A percentile compares a stretch with the other conserved stretches of the same genome.
These are phyloP conservation scores for Stropharia rugosoannulata DNA, from an alignment of 768 basidiomycete genomes.

Conservation along the genomic window DNA sequence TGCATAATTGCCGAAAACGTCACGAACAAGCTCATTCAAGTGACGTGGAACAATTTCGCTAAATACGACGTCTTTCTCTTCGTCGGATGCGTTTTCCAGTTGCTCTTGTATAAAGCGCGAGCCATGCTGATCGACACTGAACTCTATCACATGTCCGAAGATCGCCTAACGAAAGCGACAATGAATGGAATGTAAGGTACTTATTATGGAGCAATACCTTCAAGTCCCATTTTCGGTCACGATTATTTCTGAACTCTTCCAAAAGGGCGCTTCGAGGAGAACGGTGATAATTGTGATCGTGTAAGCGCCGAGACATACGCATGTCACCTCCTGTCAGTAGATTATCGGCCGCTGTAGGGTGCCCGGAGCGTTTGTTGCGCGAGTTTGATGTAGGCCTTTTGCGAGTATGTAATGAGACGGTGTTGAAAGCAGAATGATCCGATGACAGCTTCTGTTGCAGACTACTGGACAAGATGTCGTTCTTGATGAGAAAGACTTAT, in stretches of 20 bases:
- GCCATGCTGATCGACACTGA: slow-evolving; percentile 94
- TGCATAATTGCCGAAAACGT: slow-evolving; percentile 97
- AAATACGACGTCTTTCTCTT: slow-evolving; percentile 79
- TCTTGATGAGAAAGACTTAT: no score
- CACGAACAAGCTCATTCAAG: slow-evolving; percentile 75
- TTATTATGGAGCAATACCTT: slow-evolving; percentile 40
- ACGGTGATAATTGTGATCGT: slow-evolving; percentile 25
- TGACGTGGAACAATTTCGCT: slow-evolving; percentile 84
- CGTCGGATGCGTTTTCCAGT: slow-evolving; percentile 55
- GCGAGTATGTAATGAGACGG: no score
- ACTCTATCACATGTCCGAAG: slow-evolving; percentile 82
- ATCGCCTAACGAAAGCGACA: slow-evolving; percentile 62
- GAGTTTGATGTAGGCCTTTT: no score
- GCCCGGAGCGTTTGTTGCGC: no score
- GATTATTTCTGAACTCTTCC: slow-evolving; percentile 85
- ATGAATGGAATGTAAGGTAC: neutral
- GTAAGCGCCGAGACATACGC: slow-evolving; percentile 47
- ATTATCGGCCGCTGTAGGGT: neutral
- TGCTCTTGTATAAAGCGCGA: slow-evolving; percentile 96
- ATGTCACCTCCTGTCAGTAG: slow-evolving; percentile 1
- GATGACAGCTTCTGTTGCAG: no score
- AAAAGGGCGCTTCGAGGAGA: slow-evolving; percentile 68
- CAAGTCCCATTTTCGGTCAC: slow-evolving; percentile 79
- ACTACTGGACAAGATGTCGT: no score
- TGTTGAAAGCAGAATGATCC: no score